Conservation (phyloP, 441 rosid species). For the Oxalis stricta region DNA sequence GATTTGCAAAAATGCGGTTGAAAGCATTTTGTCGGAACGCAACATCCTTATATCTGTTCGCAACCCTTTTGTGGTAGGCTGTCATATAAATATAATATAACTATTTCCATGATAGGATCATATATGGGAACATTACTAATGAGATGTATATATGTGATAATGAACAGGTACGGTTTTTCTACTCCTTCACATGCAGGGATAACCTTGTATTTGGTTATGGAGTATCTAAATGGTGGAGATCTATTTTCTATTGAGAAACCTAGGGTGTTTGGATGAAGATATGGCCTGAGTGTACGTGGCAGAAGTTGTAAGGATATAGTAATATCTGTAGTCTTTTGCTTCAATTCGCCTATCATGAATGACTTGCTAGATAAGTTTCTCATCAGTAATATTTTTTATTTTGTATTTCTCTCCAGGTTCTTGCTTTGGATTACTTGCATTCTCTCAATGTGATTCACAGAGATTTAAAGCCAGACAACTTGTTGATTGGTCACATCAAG, state of each 20-base stretch:
- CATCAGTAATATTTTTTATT: slow-evolving; percentile 21
- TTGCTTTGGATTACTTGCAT: slow-evolving; percentile 96
- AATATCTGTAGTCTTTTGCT: slow-evolving; percentile 3
- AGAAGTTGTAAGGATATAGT: slow-evolving; percentile 69
- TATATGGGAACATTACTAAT: slow-evolving; percentile 22
- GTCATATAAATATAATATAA: background rate
- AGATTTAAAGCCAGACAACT: slow-evolving; percentile 96
- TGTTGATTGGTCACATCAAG: slow-evolving; percentile 46
- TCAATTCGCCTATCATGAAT: background rate
- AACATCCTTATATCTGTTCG: slow-evolving; percentile 84
- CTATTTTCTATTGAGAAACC: slow-evolving; percentile 79
- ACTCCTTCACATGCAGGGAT: slow-evolving; percentile 96
- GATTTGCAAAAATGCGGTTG: slow-evolving; percentile 97
- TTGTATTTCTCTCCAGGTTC: slow-evolving; percentile 66
- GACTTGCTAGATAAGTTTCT: slow-evolving; percentile 16
- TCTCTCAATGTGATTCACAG: slow-evolving; percentile 88
- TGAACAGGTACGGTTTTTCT: slow-evolving; percentile 91
- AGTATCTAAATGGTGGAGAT: slow-evolving; percentile 96
- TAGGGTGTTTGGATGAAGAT: slow-evolving; percentile 92
- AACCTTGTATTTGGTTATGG: slow-evolving; percentile 98
- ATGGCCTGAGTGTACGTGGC: slow-evolving; percentile 90
- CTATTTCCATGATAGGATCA: slow-evolving; percentile 4
- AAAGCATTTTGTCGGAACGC: slow-evolving; percentile 91
- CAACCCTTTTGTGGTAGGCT: slow-evolving; percentile 93
- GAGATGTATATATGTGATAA: slow-evolving; percentile 16